Conservation (phyloP, 805 yeast genomes). For the Yamadazyma tumulicola region DNA sequence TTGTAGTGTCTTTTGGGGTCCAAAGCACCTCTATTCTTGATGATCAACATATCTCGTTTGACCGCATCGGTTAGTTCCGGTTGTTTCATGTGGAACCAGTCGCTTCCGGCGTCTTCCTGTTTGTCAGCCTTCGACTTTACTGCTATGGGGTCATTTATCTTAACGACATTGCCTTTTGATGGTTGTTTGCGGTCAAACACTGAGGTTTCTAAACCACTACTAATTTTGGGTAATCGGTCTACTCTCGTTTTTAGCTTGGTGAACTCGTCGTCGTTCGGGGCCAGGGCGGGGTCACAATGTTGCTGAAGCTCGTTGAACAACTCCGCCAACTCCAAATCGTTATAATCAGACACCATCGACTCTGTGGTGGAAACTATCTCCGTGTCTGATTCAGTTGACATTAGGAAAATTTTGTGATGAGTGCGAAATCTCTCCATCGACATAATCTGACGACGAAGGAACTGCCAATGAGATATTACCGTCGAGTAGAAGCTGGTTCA, state of each 20-base stretch:
- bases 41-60: conserved; percentile 71
- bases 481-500: conserved; percentile 42
- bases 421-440: conserved; percentile 13
- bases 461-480: conserved; percentile 38
- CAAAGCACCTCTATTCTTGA: conserved; percentile 83
- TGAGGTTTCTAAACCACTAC: conserved; percentile 24
- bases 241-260: conserved; percentile 32
- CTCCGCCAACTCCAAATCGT: conserved; percentile 23
- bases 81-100: conserved; percentile 82
- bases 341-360: conserved; percentile 17
- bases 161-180: conserved; percentile 20
- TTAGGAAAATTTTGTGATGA: no score
- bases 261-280: conserved; percentile 21
- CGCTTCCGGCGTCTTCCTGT: conserved; percentile 43
- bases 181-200: conserved; percentile 15
- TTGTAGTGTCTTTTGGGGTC: conserved; percentile 96
- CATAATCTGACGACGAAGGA: conserved; percentile 16
- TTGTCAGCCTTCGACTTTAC: conserved; percentile 14
- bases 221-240: conserved; percentile 40
- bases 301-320: conserved; percentile 29
- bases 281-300: conserved; percentile 12
- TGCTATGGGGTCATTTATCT: conserved; percentile 47
- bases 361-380: conserved; percentile 22
- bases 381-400: conserved; percentile 17
- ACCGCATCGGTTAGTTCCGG: conserved; percentile 68